Conservation (phyloP, 75 land plant species). For the Gnetum montanum region DNA sequence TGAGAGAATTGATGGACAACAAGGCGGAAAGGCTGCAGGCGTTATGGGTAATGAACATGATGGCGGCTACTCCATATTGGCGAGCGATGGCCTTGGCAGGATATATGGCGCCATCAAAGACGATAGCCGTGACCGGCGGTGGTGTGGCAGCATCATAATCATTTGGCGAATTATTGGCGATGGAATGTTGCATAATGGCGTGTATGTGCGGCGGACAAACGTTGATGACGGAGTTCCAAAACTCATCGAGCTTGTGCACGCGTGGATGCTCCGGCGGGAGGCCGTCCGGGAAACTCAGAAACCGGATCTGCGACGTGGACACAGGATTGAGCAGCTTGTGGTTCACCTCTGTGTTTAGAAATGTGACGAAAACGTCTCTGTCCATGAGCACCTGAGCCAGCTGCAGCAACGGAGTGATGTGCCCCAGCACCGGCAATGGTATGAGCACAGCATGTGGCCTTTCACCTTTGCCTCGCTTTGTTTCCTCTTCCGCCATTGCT, state of each 20-base stretch:
- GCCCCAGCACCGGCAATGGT: slow-evolving; percentile 4
- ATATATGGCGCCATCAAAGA: slow-evolving; percentile 11
- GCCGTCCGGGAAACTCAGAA: slow-evolving; percentile 20
- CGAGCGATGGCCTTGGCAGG: slow-evolving; percentile 11
- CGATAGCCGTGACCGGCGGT: slow-evolving; percentile 11
- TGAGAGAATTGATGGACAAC: no score
- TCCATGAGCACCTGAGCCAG: neutral
- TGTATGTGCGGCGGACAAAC: slow-evolving; percentile 1
- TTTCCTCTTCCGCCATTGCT: no score
- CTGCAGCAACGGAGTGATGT: slow-evolving; percentile 6
- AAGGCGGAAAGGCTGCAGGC: slow-evolving; percentile 7
- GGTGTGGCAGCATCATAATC: no score
- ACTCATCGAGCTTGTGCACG: slow-evolving; percentile 6
- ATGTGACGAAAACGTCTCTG: neutral
- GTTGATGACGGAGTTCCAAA: slow-evolving; percentile 6
- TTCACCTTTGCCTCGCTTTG: no score
- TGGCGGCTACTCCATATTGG: slow-evolving; percentile 15
- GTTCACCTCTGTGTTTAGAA: neutral
- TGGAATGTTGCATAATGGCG: neutral
- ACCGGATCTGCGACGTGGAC: slow-evolving; percentile 2
- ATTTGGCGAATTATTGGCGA: no score
- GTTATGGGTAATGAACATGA: slow-evolving; percentile 9
- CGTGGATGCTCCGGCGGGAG: slow-evolving; percentile 11
- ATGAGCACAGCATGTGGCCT: neutral
- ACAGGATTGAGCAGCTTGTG: neutral